A percentile compares a stretch with the other conserved stretches of the same genome.
These are phyloP conservation scores for Hypoxylon sp. DNA, from an alignment of 2,329 filamentous ascomycete genomes.

Conservation along the genomic window DNA sequence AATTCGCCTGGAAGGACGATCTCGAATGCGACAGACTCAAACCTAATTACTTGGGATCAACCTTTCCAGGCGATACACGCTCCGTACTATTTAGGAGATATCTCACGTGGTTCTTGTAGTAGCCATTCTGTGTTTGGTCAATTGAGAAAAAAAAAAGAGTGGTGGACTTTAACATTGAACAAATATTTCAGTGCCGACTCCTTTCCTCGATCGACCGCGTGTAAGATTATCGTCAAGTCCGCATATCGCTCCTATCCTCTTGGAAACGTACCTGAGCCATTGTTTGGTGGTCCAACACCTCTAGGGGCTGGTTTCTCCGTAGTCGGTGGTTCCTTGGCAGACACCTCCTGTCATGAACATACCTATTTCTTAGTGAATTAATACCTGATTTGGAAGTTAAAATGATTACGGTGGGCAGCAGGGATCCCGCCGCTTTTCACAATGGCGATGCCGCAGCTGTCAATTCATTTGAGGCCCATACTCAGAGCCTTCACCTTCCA, in stretches of 20 bases:
- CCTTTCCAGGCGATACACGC: neutral
- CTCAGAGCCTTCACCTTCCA: slow-evolving; percentile 47
- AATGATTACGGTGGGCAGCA: slow-evolving; percentile 48
- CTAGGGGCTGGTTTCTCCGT: slow-evolving; percentile 9
- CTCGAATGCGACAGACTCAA: neutral
- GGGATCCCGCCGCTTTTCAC: slow-evolving; percentile 46
- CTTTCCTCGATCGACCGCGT: slow-evolving; percentile 7
- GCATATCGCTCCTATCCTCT: neutral
- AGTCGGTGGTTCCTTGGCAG: slow-evolving; percentile 20
- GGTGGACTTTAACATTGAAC: slow-evolving; percentile 2
- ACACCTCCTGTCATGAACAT: slow-evolving; percentile 47
- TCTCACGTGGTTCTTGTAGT: neutral
- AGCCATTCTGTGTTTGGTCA: slow-evolving; percentile 1
- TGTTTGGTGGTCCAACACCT: slow-evolving; percentile 1
- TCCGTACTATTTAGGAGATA: neutral
- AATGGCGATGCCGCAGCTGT: slow-evolving; percentile 45
- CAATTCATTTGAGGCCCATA: slow-evolving; percentile 49
- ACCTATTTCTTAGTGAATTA: slow-evolving; percentile 29
- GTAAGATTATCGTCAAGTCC: neutral
- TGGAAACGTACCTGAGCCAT: neutral
- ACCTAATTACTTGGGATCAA: neutral
- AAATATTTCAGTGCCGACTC: slow-evolving; percentile 4
- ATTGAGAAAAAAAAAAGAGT: neutral
- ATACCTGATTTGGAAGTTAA: slow-evolving; percentile 33
- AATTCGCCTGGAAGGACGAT: neutral